Conservation (phyloP, 2,329 filamentous ascomycete species). For the Geosmithia putterillii region DNA sequence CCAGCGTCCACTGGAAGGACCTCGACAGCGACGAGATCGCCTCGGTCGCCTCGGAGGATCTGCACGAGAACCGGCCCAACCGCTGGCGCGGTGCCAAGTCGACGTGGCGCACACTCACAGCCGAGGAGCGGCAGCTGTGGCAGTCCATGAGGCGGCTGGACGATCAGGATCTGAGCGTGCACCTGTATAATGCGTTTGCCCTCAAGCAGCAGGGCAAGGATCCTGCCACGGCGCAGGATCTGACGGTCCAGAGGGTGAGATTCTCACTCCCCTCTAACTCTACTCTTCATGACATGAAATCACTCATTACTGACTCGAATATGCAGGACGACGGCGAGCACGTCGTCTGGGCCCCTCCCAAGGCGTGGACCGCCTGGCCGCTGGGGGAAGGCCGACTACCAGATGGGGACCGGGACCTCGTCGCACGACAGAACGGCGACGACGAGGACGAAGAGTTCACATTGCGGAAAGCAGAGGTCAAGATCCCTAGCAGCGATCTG, state of each 20-base stretch:
- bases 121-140: slow-evolving; percentile 49
- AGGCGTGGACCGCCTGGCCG: slow-evolving; percentile 79
- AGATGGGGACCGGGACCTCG: slow-evolving; percentile 36
- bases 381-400: slow-evolving; percentile 51
- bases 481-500: slow-evolving; percentile 46
- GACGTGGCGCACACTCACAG: slow-evolving; percentile 55
- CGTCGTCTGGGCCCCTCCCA: slow-evolving; percentile 36
- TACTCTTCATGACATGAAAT: slow-evolving; percentile 8
- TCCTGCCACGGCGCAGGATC: slow-evolving; percentile 11
- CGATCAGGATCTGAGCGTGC: slow-evolving; percentile 56
- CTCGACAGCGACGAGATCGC: slow-evolving; percentile 32
- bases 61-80: slow-evolving; percentile 48
- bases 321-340: slow-evolving; percentile 16
- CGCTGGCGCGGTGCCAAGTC: slow-evolving; percentile 55
- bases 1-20: slow-evolving; percentile 8
- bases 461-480: slow-evolving; percentile 26
- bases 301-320: neutral
- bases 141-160: slow-evolving; percentile 50
- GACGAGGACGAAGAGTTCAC: slow-evolving; percentile 40
- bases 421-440: slow-evolving; percentile 9
- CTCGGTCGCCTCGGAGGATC: slow-evolving; percentile 33
- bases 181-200: slow-evolving; percentile 68
- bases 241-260: slow-evolving; percentile 16
- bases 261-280: neutral
- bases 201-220: slow-evolving; percentile 36